These are phyloP conservation scores for Schoenoplectus tabernaemontani DNA, from an alignment of 202 grass and related monocot species.

Conservation along the genomic window DNA sequence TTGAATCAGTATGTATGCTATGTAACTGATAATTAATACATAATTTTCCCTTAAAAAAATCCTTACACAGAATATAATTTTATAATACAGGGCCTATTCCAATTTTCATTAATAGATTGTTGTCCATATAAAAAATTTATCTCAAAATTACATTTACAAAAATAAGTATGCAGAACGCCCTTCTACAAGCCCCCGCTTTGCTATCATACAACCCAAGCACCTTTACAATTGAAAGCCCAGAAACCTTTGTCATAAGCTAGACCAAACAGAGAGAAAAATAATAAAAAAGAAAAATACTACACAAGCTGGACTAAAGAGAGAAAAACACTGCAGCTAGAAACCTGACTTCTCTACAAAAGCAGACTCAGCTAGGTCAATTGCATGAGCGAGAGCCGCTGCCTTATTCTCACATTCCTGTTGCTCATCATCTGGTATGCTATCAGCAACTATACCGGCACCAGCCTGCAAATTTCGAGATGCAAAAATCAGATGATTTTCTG, in stretches of 20 bases:
- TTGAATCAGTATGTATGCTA: background rate
- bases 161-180: background rate
- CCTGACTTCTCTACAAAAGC: constrained; percentile 43
- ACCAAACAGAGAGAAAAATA: background rate
- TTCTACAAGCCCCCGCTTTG: background rate
- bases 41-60: too few relatives aligned
- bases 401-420: constrained; percentile 79
- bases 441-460: constrained; percentile 65
- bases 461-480: constrained; percentile 23
- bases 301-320: background rate
- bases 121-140: background rate
- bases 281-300: background rate
- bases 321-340: background rate
- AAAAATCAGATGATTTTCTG: background rate
- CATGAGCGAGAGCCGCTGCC: constrained; percentile 46
- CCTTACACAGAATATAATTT: background rate
- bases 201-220: background rate
- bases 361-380: constrained; percentile 68
- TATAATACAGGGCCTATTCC: background rate
- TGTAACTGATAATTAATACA: too few relatives aligned
- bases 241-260: background rate
- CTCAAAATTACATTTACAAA: background rate
- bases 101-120: background rate
- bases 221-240: background rate
- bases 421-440: constrained; percentile 63